phyloP scores from a whole-genome alignment of 2,329 filamentous ascomycete species.

The Stachybotrys echinatus region DNA sequence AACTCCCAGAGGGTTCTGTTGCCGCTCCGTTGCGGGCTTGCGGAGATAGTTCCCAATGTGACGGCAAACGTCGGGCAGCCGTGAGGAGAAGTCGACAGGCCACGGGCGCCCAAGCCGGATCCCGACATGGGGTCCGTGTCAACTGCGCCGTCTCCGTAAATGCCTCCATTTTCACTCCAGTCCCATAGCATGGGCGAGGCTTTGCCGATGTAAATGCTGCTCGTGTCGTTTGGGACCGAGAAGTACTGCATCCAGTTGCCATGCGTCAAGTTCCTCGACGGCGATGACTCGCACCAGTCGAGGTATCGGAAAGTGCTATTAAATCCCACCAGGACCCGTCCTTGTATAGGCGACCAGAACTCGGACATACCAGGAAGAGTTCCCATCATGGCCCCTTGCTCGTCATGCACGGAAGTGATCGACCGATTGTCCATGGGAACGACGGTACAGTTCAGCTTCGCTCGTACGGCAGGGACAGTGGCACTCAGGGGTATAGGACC shows the following conservation, averaged over 20 bases:
- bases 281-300: slow-evolving; percentile 12
- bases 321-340: slow-evolving; percentile 8
- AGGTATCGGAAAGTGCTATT: slow-evolving; percentile 12
- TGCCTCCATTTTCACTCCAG: slow-evolving; percentile 8
- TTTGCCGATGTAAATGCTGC: slow-evolving; percentile 13
- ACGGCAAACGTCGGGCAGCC: slow-evolving; percentile 12
- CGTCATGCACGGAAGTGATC: slow-evolving; percentile 5
- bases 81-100: slow-evolving; percentile 5
- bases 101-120: slow-evolving; percentile 5
- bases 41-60: slow-evolving; percentile 8
- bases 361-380: slow-evolving; percentile 4
- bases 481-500: slow-evolving; percentile 7
- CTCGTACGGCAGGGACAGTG: slow-evolving; percentile 10
- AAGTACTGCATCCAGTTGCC: slow-evolving; percentile 14
- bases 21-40: slow-evolving; percentile 1
- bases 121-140: slow-evolving; percentile 11
- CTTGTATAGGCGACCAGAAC: slow-evolving; percentile 1
- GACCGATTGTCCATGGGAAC: slow-evolving; percentile 7
- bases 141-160: slow-evolving; percentile 13
- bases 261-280: slow-evolving; percentile 6
- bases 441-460: slow-evolving; percentile 13
- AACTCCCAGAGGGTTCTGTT: slow-evolving; percentile 9
- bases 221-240: slow-evolving; percentile 8
- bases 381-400: slow-evolving; percentile 3
- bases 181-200: slow-evolving; percentile 13